Percentiles rank a stretch among this genome's conserved stretches.
Evolutionary conservation across 768 basidiomycete genomes (phyloP).

Genomic region (Hygrocybe coccinea): DNA sequence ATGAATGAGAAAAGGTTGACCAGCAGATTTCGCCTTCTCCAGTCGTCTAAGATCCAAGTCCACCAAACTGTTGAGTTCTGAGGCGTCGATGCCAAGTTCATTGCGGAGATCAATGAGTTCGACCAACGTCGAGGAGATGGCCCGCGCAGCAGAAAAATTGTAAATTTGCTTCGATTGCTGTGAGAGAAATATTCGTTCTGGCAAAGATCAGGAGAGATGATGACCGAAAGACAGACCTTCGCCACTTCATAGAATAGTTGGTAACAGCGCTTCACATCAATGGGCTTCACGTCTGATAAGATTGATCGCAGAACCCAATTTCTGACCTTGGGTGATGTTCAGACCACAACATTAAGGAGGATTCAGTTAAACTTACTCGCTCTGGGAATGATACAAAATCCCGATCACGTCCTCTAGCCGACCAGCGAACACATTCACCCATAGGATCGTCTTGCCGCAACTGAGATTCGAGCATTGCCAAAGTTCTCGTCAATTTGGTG

Average conservation of each 20-base stretch:
- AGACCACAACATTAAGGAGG: not conserved
- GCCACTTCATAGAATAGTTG: not conserved
- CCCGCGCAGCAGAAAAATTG: not conserved
- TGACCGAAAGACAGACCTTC: not conserved
- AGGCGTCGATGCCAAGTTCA: not conserved
- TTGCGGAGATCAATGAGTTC: not conserved
- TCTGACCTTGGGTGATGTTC: not conserved
- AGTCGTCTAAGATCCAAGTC: not conserved
- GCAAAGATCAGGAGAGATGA: not conserved
- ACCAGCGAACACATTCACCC: not conserved
- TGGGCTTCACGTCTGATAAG: not conserved
- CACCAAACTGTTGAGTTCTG: not conserved
- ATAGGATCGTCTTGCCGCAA: not conserved
- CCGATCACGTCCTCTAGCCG: not conserved
- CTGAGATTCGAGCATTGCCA: not conserved
- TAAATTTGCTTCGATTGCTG: not conserved
- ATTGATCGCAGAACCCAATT: not conserved
- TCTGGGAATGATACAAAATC: not conserved
- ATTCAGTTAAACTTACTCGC: not conserved
- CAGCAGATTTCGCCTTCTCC: not conserved
- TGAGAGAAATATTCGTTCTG: not conserved
- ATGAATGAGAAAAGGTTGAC: not conserved
- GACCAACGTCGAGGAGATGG: not conserved
- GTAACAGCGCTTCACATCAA: not conserved
- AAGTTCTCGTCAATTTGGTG: not conserved